These are phyloP conservation scores for Nemania sp. DNA, from an alignment of 2,329 filamentous ascomycete species.

Conservation along the genomic window DNA sequence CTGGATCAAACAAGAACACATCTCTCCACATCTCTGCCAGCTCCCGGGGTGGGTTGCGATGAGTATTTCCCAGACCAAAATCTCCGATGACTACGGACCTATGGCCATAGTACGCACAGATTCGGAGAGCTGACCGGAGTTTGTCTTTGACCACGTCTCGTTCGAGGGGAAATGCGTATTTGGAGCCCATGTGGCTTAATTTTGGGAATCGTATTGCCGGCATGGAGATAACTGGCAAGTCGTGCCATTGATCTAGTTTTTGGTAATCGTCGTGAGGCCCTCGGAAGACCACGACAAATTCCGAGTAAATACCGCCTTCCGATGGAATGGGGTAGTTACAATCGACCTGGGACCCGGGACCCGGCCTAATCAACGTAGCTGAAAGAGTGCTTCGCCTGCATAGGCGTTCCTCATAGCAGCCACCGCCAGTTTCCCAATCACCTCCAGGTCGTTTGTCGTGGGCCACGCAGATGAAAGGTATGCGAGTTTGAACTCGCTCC, in stretches of 20 bases:
- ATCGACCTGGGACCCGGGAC: slow-evolving; percentile 57
- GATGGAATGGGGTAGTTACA: slow-evolving; percentile 78
- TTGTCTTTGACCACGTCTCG: slow-evolving; percentile 79
- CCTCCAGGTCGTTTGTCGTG: slow-evolving; percentile 82
- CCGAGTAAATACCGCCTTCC: slow-evolving; percentile 76
- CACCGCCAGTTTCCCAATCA: slow-evolving; percentile 78
- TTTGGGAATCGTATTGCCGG: slow-evolving; percentile 79
- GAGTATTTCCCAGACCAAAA: slow-evolving; percentile 73
- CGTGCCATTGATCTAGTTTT: slow-evolving; percentile 66
- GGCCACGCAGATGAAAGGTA: slow-evolving; percentile 78
- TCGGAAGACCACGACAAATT: slow-evolving; percentile 78
- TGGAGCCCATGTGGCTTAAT: slow-evolving; percentile 73
- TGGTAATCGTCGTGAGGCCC: slow-evolving; percentile 76
- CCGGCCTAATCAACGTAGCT: slow-evolving; percentile 73
- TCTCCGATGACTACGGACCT: slow-evolving; percentile 71
- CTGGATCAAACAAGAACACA: slow-evolving; percentile 71
- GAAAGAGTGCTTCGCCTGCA: slow-evolving; percentile 80
- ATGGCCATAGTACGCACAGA: slow-evolving; percentile 72
- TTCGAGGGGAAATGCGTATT: slow-evolving; percentile 79
- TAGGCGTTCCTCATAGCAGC: slow-evolving; percentile 77
- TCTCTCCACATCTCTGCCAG: slow-evolving; percentile 75
- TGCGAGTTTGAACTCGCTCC: slow-evolving; percentile 55
- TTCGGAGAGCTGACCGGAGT: slow-evolving; percentile 76
- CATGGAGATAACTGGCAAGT: slow-evolving; percentile 79
- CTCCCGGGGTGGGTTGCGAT: slow-evolving; percentile 73